Conservation (phyloP, 257 asterid genomes). For the Plectranthus barbatus region DNA sequence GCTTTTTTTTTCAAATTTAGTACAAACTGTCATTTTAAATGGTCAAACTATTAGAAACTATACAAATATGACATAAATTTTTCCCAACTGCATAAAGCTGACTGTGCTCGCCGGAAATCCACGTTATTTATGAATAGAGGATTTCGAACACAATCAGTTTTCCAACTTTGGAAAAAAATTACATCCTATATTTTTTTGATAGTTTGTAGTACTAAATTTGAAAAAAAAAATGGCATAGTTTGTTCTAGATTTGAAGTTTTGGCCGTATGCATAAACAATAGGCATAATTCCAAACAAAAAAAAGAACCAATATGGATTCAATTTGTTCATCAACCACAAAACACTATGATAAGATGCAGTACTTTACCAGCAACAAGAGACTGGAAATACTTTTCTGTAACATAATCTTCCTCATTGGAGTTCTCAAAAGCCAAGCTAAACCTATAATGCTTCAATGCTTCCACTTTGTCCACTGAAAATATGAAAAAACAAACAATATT, state of each 20-base stretch:
- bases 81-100: too few relatives aligned
- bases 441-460: conserved; percentile 63
- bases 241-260: background rate
- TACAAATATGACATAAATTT: too few relatives aligned
- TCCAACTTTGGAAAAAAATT: too few relatives aligned
- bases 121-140: too few relatives aligned
- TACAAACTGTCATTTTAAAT: too few relatives aligned
- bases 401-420: conserved; percentile 96
- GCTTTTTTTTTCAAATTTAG: too few relatives aligned
- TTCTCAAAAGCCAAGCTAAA: conserved; percentile 98
- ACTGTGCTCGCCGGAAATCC: too few relatives aligned
- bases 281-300: background rate
- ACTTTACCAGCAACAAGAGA: conserved; percentile 91
- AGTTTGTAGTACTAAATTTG: too few relatives aligned
- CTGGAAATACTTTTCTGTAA: conserved; percentile 90
- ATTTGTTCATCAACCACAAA: conserved; percentile 9
- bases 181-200: too few relatives aligned
- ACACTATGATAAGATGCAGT: background rate
- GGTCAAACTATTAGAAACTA: too few relatives aligned
- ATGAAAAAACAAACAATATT: conserved; percentile 1
- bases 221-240: too few relatives aligned
- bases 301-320: background rate
- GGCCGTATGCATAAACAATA: background rate
- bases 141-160: too few relatives aligned
- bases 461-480: conserved; percentile 83